Evolutionary conservation across 768 basidiomycete genomes (phyloP).

Genomic region (Pleurotus ostreatus): DNA sequence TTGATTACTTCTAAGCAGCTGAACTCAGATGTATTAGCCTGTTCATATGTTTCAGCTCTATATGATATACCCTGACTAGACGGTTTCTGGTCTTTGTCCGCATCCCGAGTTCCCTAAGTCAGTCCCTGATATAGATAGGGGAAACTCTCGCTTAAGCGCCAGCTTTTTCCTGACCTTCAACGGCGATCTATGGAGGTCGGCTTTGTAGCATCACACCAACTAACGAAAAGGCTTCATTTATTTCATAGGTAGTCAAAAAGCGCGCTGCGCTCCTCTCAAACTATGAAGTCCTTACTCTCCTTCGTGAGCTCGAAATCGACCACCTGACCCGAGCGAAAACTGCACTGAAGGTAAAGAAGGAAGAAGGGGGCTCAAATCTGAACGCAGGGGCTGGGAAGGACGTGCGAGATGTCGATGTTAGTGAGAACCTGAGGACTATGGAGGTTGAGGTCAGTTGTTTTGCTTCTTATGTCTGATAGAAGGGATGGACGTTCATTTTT

Average conservation of each 20-base stretch:
- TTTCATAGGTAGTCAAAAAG: constrained; percentile 56
- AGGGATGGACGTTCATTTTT: background rate
- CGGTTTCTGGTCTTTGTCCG: too few species aligned
- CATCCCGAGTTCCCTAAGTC: too few species aligned
- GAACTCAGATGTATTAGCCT: background rate
- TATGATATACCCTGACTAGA: too few species aligned
- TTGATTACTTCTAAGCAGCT: background rate
- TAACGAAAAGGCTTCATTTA: too few species aligned
- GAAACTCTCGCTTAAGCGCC: too few species aligned
- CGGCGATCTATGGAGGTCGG: too few species aligned
- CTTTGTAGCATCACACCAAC: too few species aligned
- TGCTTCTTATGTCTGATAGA: background rate
- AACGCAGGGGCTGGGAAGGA: constrained; percentile 20
- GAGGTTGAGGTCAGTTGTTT: constrained; percentile 69
- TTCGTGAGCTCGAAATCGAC: constrained; percentile 73
- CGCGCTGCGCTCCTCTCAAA: constrained; percentile 85
- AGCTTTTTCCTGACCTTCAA: too few species aligned
- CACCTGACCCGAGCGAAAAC: constrained; percentile 67
- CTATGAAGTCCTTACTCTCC: constrained; percentile 76
- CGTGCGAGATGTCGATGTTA: constrained; percentile 49
- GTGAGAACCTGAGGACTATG: constrained; percentile 80
- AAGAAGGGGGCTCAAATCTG: constrained; percentile 49
- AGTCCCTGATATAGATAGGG: too few species aligned
- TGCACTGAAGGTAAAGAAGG: constrained; percentile 71
- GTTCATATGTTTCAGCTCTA: too few species aligned